A percentile compares a stretch with the other conserved stretches of the same genome.
Evolutionary conservation across 805 yeast species (phyloP).

Genomic region (Sugiyamaella valdiviana): DNA sequence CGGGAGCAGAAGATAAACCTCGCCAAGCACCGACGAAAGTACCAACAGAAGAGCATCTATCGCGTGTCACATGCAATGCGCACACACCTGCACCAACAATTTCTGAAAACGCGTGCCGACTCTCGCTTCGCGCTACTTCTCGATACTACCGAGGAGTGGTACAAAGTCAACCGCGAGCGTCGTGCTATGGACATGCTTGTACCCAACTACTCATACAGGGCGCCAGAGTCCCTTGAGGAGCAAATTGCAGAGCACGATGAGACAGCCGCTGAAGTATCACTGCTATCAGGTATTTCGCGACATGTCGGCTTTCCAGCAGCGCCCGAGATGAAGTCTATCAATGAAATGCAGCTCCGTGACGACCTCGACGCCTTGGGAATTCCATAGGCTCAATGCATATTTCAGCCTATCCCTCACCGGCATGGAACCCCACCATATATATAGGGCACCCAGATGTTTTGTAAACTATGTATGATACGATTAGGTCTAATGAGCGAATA

Average conservation of each 20-base stretch:
- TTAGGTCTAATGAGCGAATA: neutral
- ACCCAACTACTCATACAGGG: constrained; percentile 40
- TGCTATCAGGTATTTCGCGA: constrained; percentile 57
- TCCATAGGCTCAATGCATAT: neutral
- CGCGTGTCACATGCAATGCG: constrained; percentile 76
- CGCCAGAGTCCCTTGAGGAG: constrained; percentile 39
- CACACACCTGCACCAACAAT: constrained; percentile 78
- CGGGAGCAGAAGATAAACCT: constrained; percentile 61
- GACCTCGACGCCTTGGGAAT: constrained; percentile 66
- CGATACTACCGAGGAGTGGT: constrained; percentile 81
- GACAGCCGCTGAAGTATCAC: constrained; percentile 61
- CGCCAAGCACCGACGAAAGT: constrained; percentile 47
- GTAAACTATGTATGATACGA: neutral
- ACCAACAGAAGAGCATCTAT: constrained; percentile 69
- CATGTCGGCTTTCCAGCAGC: constrained; percentile 80
- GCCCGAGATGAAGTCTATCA: constrained; percentile 57
- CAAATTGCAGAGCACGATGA: constrained; percentile 64
- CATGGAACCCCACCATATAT: neutral
- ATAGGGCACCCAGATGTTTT: neutral
- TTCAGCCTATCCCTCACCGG: no score
- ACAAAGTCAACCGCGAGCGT: constrained; percentile 83
- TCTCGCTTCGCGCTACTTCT: constrained; percentile 57
- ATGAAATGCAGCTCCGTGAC: constrained; percentile 63
- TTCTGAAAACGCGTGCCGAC: constrained; percentile 60
- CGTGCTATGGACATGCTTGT: constrained; percentile 64